Evolutionary conservation across 1,284 basidiomycete genomes (phyloP).

Genomic region (Ceratobasidium sp.): DNA sequence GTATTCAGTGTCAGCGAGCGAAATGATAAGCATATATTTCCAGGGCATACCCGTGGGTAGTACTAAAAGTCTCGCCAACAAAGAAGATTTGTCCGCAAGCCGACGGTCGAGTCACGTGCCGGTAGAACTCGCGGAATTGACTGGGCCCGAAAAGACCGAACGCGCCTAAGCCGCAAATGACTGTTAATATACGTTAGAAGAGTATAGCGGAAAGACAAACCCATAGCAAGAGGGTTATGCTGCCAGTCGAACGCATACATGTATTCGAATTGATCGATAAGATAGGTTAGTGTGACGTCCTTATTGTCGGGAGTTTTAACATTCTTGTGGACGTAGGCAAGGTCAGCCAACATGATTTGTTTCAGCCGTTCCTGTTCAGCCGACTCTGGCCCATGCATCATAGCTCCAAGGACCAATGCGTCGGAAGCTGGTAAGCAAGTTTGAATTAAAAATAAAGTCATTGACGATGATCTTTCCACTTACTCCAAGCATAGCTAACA

Average conservation of each 20-base stretch:
- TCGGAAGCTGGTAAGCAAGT: conserved; percentile 17
- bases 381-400: conserved; percentile 11
- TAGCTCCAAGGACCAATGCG: not conserved
- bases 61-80: conserved; percentile 24
- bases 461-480: not conserved
- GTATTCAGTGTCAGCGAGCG: too few species aligned
- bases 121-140: conserved; percentile 10
- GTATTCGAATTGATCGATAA: conserved; percentile 2
- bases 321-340: conserved; percentile 22
- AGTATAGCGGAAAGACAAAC: conserved; percentile 45
- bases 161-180: too few species aligned
- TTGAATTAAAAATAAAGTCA: not conserved
- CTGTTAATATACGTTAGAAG: too few species aligned
- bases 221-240: not conserved
- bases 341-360: conserved; percentile 4
- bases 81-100: conserved; percentile 13
- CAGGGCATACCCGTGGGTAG: conserved; percentile 15
- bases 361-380: conserved; percentile 7
- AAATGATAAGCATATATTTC: too few species aligned
- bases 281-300: not conserved
- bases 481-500: conserved; percentile 33
- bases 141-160: conserved; percentile 22
- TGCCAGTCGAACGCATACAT: conserved; percentile 30
- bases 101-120: not conserved
- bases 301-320: too few species aligned